These are phyloP conservation scores for Kodamaea restingae DNA, from an alignment of 805 yeast species.

Conservation along the genomic window DNA sequence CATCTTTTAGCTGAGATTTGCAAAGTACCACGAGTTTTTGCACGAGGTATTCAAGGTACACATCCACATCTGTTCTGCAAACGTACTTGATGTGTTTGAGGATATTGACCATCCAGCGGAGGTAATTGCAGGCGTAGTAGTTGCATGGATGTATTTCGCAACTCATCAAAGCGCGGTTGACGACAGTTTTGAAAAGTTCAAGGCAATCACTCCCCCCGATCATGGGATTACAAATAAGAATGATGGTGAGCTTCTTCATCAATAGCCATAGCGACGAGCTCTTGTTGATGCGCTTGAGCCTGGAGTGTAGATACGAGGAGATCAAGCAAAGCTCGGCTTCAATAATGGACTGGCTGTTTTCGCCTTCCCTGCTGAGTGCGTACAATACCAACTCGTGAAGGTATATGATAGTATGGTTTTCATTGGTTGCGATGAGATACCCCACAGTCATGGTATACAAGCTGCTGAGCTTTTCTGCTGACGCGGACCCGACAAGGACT, in stretches of 20 bases:
- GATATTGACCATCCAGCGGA: conserved; percentile 27
- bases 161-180: conserved; percentile 23
- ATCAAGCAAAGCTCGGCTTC: conserved; percentile 13
- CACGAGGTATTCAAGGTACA: background rate
- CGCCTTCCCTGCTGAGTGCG: background rate
- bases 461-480: conserved; percentile 10
- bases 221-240: conserved; percentile 8
- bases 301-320: conserved; percentile 27
- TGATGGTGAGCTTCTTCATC: conserved; percentile 23
- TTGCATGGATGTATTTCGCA: conserved; percentile 36
- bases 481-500: background rate
- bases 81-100: conserved; percentile 3
- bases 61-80: background rate
- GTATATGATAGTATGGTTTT: conserved; percentile 28
- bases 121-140: conserved; percentile 33
- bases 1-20: conserved; percentile 14
- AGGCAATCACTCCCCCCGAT: background rate
- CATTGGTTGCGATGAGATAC: conserved; percentile 35
- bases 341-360: background rate
- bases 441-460: conserved; percentile 32
- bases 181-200: conserved; percentile 2
- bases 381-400: conserved; percentile 23
- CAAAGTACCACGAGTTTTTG: conserved; percentile 7
- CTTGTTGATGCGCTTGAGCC: conserved; percentile 34
- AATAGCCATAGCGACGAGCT: conserved; percentile 37